Evolutionary conservation across 2,329 filamentous ascomycete genomes (phyloP), one percentile per base, ranked within the genome.

Genomic region (Neonectria coccinea): DNA sequence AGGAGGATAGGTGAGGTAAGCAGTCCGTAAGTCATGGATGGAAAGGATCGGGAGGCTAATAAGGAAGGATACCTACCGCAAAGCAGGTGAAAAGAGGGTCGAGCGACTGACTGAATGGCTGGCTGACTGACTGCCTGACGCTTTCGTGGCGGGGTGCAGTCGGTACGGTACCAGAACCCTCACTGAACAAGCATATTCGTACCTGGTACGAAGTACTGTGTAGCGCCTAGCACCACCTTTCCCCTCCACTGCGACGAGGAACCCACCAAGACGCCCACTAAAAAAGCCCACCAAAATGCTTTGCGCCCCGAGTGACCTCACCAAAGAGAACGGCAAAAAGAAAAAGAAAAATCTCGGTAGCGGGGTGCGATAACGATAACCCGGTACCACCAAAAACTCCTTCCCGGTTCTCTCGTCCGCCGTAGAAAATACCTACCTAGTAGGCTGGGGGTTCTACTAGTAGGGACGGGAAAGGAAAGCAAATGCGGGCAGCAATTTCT

Each of bases 281-380:
- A 25, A 51, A 51, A 51, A 12, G 48, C 29, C 48, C 48, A 36
- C 48, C 29, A 20, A 42, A 42, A 42, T 42, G 39, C 39, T 20
- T n/a, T 39, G 36, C 36, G 14, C 36, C 36, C 36, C 36, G 36
- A 42, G 39, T 42, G 39, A 42, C 39, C 39, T 42, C 39, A 20
- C 39, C n/a, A 41, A 16, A 18, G 18, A 41, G 25, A 25, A 27
- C 56, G 44, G 33, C n/a, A n/a, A n/a, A 25, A 67, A 65, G 64
- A 68, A 59, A 63, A 57, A 44, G 27, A 29, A 61, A 63, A 62
- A 57, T 59, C 60, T 70, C 63, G 56, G 59, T 74, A 67, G 75
- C 75, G 77, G 76, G 73, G 69, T 75, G 78, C 77, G 77, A 80
- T 79, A 80, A 79, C 74, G 77, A 79, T 79, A 79, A 79, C 76